Conservation (phyloP, 2,329 filamentous ascomycete species). For the Meredithiella fracta region DNA sequence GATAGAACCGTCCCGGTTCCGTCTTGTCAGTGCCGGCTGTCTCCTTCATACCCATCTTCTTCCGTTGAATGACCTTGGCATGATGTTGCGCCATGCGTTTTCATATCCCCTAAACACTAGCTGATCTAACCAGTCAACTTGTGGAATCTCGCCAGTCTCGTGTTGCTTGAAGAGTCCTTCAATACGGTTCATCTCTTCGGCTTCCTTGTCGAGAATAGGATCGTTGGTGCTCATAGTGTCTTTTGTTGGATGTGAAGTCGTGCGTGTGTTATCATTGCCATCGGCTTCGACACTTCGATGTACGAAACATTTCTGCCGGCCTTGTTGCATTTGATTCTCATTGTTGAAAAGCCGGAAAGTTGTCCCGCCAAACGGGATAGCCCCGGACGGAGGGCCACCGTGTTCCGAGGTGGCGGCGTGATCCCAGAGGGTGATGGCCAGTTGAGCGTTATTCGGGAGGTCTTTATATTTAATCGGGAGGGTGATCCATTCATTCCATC, state of each 20-base stretch:
- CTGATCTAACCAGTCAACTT: slow-evolving; percentile 89
- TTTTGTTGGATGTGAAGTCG: slow-evolving; percentile 46
- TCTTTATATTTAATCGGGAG: slow-evolving; percentile 73
- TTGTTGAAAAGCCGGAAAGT: slow-evolving; percentile 84
- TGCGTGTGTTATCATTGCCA: slow-evolving; percentile 63
- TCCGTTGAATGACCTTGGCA: slow-evolving; percentile 20
- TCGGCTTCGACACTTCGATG: slow-evolving; percentile 73
- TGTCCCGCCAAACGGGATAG: slow-evolving; percentile 84
- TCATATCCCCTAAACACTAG: slow-evolving; percentile 84
- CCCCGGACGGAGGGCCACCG: slow-evolving; percentile 52
- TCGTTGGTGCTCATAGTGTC: slow-evolving; percentile 33
- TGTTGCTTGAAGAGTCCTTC: slow-evolving; percentile 91
- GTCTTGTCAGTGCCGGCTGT: slow-evolving; percentile 18
- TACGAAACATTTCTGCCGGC: slow-evolving; percentile 76
- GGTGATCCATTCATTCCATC: slow-evolving; percentile 94
- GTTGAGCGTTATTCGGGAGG: slow-evolving; percentile 62
- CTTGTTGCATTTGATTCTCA: slow-evolving; percentile 81
- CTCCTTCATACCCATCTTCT: slow-evolving; percentile 20
- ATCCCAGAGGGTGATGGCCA: slow-evolving; percentile 94
- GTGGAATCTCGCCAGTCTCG: slow-evolving; percentile 88
- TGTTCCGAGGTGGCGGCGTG: slow-evolving; percentile 48
- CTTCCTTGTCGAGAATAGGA: slow-evolving; percentile 44
- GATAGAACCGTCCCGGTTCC: slow-evolving; percentile 42
- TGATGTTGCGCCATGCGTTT: slow-evolving; percentile 29
- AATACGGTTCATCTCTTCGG: slow-evolving; percentile 74